phyloP scores from a whole-genome alignment of 2,329 filamentous ascomycete species.

The Fusarium redolens region DNA sequence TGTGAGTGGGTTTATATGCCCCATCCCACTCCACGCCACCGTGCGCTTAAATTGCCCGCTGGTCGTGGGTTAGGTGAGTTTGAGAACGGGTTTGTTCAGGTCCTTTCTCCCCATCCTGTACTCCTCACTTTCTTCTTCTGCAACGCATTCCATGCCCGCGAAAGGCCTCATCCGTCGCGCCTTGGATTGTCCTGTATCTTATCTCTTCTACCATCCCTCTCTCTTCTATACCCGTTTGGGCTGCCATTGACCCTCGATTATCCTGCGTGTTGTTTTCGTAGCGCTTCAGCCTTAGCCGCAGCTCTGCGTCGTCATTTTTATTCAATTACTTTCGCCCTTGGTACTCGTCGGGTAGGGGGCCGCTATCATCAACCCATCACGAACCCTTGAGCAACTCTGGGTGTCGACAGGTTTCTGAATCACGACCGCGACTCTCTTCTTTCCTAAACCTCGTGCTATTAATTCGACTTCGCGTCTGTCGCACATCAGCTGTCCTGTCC shows the following conservation, averaged over 20 bases:
- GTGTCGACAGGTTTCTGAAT: conserved; percentile 26
- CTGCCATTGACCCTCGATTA: conserved; percentile 30
- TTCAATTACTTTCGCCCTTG: conserved; percentile 19
- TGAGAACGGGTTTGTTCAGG: conserved; percentile 50
- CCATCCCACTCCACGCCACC: conserved; percentile 26
- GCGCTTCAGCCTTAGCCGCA: conserved; percentile 14
- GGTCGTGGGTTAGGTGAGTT: conserved; percentile 59
- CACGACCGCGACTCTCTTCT: conserved; percentile 15
- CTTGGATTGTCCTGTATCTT: conserved; percentile 20
- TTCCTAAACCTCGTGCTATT: neutral
- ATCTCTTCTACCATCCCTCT: conserved; percentile 21
- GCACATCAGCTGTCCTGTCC: conserved; percentile 20
- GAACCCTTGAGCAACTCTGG: conserved; percentile 5
- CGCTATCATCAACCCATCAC: conserved; percentile 29
- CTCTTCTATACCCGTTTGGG: conserved; percentile 4
- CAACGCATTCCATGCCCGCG: conserved; percentile 49
- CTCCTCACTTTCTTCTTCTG: conserved; percentile 52
- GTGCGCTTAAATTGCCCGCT: conserved; percentile 29
- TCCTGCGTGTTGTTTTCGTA: conserved; percentile 4
- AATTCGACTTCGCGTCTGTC: conserved; percentile 26
- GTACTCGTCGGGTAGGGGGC: conserved; percentile 7
- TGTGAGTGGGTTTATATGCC: conserved; percentile 43
- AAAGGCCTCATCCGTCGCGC: conserved; percentile 48
- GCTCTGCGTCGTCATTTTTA: conserved; percentile 24
- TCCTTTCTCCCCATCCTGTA: conserved; percentile 55